Conservation (phyloP, 805 yeast genomes). For the Metschnikowia proteae region DNA sequence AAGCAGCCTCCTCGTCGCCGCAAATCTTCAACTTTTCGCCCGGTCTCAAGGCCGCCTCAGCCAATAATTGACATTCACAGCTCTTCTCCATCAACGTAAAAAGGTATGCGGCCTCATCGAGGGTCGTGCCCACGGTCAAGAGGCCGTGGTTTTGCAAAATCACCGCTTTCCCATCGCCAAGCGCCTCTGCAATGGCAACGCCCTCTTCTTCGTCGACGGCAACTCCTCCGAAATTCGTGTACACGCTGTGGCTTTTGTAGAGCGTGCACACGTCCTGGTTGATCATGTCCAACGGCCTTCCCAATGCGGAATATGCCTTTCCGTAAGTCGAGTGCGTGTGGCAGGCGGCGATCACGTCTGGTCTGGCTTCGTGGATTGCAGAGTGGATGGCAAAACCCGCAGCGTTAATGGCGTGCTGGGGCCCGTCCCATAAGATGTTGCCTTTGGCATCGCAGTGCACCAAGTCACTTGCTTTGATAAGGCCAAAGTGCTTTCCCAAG, state of each 20-base stretch:
- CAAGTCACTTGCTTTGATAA: constrained; percentile 37
- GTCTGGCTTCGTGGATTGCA: constrained; percentile 62
- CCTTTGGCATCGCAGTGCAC: constrained; percentile 57
- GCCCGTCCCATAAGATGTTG: constrained; percentile 56
- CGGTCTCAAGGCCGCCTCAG: constrained; percentile 48
- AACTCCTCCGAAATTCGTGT: constrained; percentile 71
- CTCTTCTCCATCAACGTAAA: constrained; percentile 60
- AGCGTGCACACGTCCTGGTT: constrained; percentile 74
- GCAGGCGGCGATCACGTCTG: constrained; percentile 69
- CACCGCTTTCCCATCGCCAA: constrained; percentile 55
- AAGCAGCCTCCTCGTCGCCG: constrained; percentile 62
- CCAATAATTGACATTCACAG: constrained; percentile 64
- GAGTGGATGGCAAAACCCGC: constrained; percentile 73
- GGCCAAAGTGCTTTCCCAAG: constrained; percentile 66
- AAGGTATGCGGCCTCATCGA: constrained; percentile 71
- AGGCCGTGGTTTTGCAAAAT: constrained; percentile 73
- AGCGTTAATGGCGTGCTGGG: constrained; percentile 51
- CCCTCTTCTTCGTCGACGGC: constrained; percentile 69
- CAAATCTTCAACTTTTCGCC: constrained; percentile 42
- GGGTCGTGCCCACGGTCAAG: constrained; percentile 63
- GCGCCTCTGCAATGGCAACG: constrained; percentile 52
- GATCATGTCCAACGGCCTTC: constrained; percentile 68
- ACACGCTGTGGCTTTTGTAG: constrained; percentile 64
- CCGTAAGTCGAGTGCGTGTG: constrained; percentile 67
- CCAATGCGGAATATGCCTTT: constrained; percentile 62